Evolutionary conservation across 805 yeast species (phyloP).

Genomic region (Wickerhamomyces alni): DNA sequence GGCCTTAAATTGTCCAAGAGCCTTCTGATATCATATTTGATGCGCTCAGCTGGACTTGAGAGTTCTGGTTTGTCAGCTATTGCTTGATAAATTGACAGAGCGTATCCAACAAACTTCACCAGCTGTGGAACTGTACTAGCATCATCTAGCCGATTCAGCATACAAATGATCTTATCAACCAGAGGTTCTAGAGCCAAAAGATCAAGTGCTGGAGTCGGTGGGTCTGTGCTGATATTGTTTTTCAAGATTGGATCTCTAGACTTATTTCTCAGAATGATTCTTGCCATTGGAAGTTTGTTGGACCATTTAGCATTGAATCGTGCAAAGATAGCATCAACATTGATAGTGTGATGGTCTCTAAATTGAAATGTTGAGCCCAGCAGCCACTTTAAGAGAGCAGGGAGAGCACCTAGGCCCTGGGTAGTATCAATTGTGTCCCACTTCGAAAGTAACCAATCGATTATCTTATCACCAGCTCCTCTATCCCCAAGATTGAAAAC

Average conservation of each 20-base stretch:
- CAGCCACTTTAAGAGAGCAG: conserved; percentile 40
- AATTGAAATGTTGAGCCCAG: conserved; percentile 19
- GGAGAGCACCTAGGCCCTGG: conserved; percentile 16
- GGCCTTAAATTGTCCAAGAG: conserved; percentile 7
- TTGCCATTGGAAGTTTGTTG: conserved; percentile 1
- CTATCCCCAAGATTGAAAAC: conserved; percentile 26
- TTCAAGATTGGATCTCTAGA: neutral
- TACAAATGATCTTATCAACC: conserved; percentile 4
- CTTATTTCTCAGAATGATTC: conserved; percentile 6
- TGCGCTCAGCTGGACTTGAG: conserved; percentile 11
- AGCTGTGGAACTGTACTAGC: neutral
- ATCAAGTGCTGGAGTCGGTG: neutral
- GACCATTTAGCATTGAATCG: conserved; percentile 8
- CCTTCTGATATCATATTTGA: conserved; percentile 14
- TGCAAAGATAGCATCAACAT: conserved; percentile 6
- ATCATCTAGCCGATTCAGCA: conserved; percentile 4
- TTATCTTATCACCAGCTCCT: conserved; percentile 28
- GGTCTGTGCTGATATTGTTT: neutral
- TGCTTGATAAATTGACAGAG: conserved; percentile 11
- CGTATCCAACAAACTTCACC: conserved; percentile 6
- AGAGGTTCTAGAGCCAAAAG: conserved; percentile 1
- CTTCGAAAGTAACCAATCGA: conserved; percentile 47
- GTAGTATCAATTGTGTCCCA: conserved; percentile 26
- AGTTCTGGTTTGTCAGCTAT: conserved; percentile 6
- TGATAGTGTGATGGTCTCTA: neutral